Evolutionary conservation across 2,329 filamentous ascomycete genomes (phyloP), one percentile per base, ranked within the genome.

Genomic region (Fusarium nematophilum): DNA sequence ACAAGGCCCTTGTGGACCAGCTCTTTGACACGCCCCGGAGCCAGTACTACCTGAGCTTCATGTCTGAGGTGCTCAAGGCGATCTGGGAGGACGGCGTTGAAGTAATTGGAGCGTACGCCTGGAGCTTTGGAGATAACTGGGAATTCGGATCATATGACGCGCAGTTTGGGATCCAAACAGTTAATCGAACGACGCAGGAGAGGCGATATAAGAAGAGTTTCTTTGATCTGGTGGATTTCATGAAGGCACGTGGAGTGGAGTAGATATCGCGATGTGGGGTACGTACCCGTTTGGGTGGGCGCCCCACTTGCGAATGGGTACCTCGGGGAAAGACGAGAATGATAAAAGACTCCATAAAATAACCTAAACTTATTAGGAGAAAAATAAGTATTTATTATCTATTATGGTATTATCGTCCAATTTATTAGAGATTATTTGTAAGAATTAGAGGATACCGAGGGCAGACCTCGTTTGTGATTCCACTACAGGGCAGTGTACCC

Each of bases 161-260:
- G 13, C 80, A 81, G 3, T 87, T 85, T 70, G 85, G 85, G 0
- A 77, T 87, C 37, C 84, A 87, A 67, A 78, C 76, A 2, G 81
- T 86, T 2, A 84, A 86, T 59, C 73, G 78, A 4, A 84, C 82
- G 3, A 83, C 78, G 4, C 78, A 82, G 67, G 74, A 79, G 57
- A 69, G 83, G 18, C 68, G 74, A 31, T 86, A 80, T 47, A 86
- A 86, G 73, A 83, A 83, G 74, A 85, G 82, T 43, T 84, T 86
- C 62, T 86, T 86, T 63, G 83, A 86, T 48, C 68, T 82, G 62
- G 81, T 85, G 13, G 81, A 85, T 62, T 85, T 85, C 53, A 70
- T 84, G 62, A 69, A 68, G 50, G 65, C 71, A 1, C 65, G 71
- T 1, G 69, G 69, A 1, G 67, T 67, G 0, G 60, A 71, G 43